Conservation (phyloP, 2,329 filamentous ascomycete genomes). For the Cephalotrichum gorgonifer region DNA sequence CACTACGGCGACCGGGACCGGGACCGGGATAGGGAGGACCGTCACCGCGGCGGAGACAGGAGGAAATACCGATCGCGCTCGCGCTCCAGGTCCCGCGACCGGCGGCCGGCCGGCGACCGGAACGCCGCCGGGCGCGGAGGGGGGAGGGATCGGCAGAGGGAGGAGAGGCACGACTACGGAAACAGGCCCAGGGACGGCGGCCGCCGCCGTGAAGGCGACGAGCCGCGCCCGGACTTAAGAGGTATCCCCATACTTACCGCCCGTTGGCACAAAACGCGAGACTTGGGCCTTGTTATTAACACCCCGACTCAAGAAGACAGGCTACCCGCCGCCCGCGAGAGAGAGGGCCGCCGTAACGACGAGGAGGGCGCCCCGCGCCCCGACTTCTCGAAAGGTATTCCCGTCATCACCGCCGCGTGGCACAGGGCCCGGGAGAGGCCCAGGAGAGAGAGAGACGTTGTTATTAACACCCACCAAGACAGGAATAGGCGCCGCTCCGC, state of each 20-base stretch:
- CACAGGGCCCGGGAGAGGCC: too few relatives aligned
- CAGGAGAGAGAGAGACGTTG: neutral
- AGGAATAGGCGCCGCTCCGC: constrained; percentile 24
- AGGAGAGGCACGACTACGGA: constrained; percentile 12
- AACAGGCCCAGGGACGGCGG: constrained; percentile 12
- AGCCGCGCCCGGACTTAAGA: constrained; percentile 6
- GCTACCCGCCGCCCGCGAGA: too few relatives aligned
- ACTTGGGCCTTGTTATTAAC: neutral
- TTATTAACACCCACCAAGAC: constrained; percentile 2
- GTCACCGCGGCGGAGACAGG: constrained; percentile 13
- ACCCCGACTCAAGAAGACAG: neutral
- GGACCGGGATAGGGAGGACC: constrained; percentile 15
- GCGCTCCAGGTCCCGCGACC: constrained; percentile 22
- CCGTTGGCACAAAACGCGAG: neutral
- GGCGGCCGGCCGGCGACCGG: constrained; percentile 13
- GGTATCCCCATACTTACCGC: neutral
- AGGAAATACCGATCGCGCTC: constrained; percentile 23
- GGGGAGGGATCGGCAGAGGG: constrained; percentile 20
- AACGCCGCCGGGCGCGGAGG: constrained; percentile 14
- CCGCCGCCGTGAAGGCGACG: constrained; percentile 22
- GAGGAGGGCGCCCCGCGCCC: constrained; percentile 5
- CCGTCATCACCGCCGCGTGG: neutral
- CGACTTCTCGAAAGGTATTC: neutral
- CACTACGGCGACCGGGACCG: too few relatives aligned
- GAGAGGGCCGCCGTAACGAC: neutral